A percentile compares a stretch with the other conserved stretches of the same genome.
phyloP scores from a whole-genome alignment of 441 rosid genomes.

The Omphalea diandra region DNA sequence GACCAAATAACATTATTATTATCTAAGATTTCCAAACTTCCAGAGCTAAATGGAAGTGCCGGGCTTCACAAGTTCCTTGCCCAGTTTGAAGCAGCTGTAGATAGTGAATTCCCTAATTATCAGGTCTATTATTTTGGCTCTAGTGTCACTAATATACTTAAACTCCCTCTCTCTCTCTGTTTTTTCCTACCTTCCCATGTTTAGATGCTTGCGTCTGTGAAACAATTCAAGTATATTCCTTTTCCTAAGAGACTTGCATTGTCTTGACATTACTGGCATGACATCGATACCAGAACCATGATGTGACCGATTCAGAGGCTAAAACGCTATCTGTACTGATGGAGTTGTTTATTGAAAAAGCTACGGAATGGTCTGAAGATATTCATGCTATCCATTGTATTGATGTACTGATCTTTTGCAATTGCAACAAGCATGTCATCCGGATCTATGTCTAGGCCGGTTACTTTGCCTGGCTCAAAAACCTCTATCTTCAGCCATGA shows the following conservation, averaged over 20 bases:
- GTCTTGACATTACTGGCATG: slow-evolving; percentile 20
- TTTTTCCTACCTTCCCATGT: neutral
- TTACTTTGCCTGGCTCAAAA: slow-evolving; percentile 53
- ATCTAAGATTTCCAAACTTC: slow-evolving; percentile 57
- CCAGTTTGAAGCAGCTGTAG: slow-evolving; percentile 91
- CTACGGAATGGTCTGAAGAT: slow-evolving; percentile 68
- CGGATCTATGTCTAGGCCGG: slow-evolving; percentile 73
- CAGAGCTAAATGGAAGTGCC: slow-evolving; percentile 48
- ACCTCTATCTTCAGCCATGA: slow-evolving; percentile 31
- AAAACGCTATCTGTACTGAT: slow-evolving; percentile 73
- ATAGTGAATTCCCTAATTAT: slow-evolving; percentile 83
- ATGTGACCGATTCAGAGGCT: slow-evolving; percentile 70
- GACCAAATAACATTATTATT: slow-evolving; percentile 39
- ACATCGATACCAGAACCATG: slow-evolving; percentile 63
- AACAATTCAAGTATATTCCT: neutral
- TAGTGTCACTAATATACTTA: too few species aligned
- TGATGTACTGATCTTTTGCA: slow-evolving; percentile 80
- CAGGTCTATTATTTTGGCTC: slow-evolving; percentile 58
- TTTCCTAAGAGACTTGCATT: neutral
- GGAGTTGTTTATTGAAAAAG: slow-evolving; percentile 80
- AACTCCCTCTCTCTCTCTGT: neutral
- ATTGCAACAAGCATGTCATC: slow-evolving; percentile 55
- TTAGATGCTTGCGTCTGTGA: neutral
- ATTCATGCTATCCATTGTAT: slow-evolving; percentile 74
- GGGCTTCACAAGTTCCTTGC: slow-evolving; percentile 66